These are phyloP conservation scores for Rhodotorula sp. DNA, from an alignment of 1,284 basidiomycete species.

Conservation along the genomic window DNA sequence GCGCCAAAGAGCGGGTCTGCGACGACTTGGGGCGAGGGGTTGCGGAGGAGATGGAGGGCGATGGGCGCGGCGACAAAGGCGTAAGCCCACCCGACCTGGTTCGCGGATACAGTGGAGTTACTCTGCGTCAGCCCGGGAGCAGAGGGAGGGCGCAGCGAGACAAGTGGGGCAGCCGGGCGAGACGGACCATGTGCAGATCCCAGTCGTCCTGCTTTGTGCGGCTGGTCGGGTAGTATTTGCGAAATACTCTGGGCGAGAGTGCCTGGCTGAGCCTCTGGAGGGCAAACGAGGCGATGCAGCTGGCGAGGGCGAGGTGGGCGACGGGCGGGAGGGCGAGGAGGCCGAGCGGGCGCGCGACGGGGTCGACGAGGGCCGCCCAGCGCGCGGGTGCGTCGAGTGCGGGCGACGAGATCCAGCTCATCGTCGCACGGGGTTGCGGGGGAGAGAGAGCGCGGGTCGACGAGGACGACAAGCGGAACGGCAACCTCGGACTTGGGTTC, in stretches of 20 bases:
- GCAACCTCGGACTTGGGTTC: no score
- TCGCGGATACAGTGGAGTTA: conserved; percentile 25
- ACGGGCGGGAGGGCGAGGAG: conserved; percentile 46
- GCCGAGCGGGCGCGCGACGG: conserved; percentile 42
- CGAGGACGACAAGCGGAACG: not conserved
- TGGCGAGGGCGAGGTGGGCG: conserved; percentile 46
- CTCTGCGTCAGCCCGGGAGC: not conserved
- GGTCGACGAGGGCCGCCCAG: conserved; percentile 16
- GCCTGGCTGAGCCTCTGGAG: conserved; percentile 47
- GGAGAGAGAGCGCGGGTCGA: not conserved
- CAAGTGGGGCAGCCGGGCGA: no score
- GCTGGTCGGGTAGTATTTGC: conserved; percentile 46
- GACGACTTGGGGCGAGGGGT: conserved; percentile 24
- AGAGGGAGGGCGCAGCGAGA: no score
- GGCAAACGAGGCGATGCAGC: conserved; percentile 46
- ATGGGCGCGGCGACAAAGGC: conserved; percentile 36
- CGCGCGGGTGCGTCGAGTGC: conserved; percentile 11
- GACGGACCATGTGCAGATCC: conserved; percentile 51
- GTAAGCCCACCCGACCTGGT: conserved; percentile 47
- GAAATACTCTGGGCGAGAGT: conserved; percentile 47
- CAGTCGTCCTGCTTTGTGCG: conserved; percentile 48
- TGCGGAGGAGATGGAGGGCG: conserved; percentile 22
- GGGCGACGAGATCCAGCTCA: conserved; percentile 29
- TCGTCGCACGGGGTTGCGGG: not conserved
- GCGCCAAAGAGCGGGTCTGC: conserved; percentile 33